Evolutionary conservation across 345 rosid species (phyloP).

Genomic region (Clarkia xantiana): DNA sequence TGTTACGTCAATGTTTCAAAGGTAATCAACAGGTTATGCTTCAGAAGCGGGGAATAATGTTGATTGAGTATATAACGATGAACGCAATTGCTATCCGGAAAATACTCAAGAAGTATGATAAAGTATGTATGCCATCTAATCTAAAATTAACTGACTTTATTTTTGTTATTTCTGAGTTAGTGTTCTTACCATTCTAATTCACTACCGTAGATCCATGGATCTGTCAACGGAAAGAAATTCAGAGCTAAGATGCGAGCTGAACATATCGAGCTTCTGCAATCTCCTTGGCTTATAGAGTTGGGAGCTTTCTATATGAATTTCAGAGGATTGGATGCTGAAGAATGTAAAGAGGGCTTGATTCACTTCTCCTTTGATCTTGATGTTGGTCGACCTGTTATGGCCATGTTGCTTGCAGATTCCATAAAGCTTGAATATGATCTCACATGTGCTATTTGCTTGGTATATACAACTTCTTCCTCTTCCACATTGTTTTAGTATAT

Average conservation of each 20-base stretch:
- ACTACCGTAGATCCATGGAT: slow-evolving; percentile 53
- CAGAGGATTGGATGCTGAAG: slow-evolving; percentile 29
- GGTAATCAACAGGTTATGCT: slow-evolving; percentile 39
- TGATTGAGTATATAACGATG: slow-evolving; percentile 73
- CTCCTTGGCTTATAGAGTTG: slow-evolving; percentile 89
- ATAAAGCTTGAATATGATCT: slow-evolving; percentile 56
- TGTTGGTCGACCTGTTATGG: slow-evolving; percentile 38
- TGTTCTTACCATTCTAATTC: slow-evolving; percentile 2
- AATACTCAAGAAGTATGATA: slow-evolving; percentile 90
- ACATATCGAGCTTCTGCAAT: slow-evolving; percentile 77
- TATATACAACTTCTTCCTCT: slow-evolving; percentile 15
- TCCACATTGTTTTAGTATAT: background rate
- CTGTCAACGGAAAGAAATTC: slow-evolving; percentile 66
- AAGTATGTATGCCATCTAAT: slow-evolving; percentile 31
- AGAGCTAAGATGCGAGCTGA: slow-evolving; percentile 71
- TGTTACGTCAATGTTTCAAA: slow-evolving; percentile 46
- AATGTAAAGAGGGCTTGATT: slow-evolving; percentile 28
- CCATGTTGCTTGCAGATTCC: slow-evolving; percentile 45
- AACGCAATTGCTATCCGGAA: slow-evolving; percentile 77
- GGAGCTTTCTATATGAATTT: slow-evolving; percentile 80
- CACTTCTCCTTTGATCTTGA: slow-evolving; percentile 45
- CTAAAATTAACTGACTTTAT: too few relatives aligned
- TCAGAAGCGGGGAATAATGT: slow-evolving; percentile 68
- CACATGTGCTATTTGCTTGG: slow-evolving; percentile 80
- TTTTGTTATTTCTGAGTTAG: background rate